Evolutionary conservation across 441 rosid genomes (phyloP), one percentile per base, ranked within the genome.

Genomic region (Pelargonium citronellum): DNA sequence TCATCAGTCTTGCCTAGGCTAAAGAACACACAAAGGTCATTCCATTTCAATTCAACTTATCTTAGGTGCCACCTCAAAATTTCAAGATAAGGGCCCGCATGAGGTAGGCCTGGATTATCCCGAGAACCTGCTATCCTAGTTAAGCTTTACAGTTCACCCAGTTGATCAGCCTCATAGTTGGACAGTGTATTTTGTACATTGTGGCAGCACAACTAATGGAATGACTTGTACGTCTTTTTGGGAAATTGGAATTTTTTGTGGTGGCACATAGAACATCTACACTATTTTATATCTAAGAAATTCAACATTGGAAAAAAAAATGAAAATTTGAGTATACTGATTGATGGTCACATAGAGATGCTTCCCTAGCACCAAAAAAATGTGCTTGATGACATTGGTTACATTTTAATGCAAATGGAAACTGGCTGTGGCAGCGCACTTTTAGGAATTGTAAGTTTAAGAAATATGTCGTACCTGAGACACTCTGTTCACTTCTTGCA

Each of bases 401-500:
- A 6, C 53, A 46, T 10, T 46, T 7, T 46, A 11, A 51, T n/a
- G 16, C 16, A 51, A 51, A 51, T n/a, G n/a, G 57, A 51, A 51
- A 51, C 17, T 51, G 57, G 16, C 57, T 12, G 57, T 16, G 5
- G 55, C 55, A 47, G n/a, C 4, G 55, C 55, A 47, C 55, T 47
- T 12, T 47, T 47, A 47, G 13, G 37, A 30, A 30, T 30, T 10
- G 55, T 47, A 47, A 47, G 55, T 47, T 47, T 47, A 47, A 47
- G 55, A 47, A 10, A 47, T 13, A 12, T 51, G 57, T 12, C 15
- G 16, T 51, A 51, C 57, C 96, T 94, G 95, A 57, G 99, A 94
- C 67, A 94, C 99, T 85, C 92, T 81, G 79, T 94, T 94, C 27
- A 94, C 99, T 85, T 94, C 99, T 79, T 90, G 99, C 83, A 94